These are phyloP conservation scores for Lachancea dasiensis DNA, from an alignment of 805 yeast genomes.

Conservation along the genomic window DNA sequence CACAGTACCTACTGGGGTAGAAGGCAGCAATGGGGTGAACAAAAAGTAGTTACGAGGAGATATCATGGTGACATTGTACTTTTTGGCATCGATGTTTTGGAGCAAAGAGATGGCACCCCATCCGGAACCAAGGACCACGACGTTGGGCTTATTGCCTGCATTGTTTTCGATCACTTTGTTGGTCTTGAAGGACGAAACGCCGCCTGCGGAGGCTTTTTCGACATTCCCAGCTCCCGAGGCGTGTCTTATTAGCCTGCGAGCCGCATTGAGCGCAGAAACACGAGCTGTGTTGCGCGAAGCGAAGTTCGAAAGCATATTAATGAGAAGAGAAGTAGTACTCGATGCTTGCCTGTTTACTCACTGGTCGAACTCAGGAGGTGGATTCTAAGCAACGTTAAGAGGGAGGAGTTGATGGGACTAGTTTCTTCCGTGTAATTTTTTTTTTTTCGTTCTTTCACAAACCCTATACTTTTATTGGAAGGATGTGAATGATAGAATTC, in stretches of 20 bases:
- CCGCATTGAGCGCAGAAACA: slow-evolving; percentile 11
- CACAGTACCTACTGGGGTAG: slow-evolving; percentile 90
- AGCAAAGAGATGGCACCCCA: slow-evolving; percentile 91
- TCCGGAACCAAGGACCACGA: slow-evolving; percentile 78
- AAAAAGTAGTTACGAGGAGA: slow-evolving; percentile 92
- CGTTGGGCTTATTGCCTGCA: slow-evolving; percentile 34
- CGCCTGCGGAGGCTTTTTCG: slow-evolving; percentile 25
- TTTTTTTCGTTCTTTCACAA: too few species aligned
- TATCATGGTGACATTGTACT: slow-evolving; percentile 82
- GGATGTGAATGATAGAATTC: too few species aligned
- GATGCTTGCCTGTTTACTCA: background rate
- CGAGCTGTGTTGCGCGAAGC: slow-evolving; percentile 5
- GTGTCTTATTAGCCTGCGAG: slow-evolving; percentile 16
- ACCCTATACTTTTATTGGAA: too few species aligned
- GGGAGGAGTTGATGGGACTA: too few species aligned
- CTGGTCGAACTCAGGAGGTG: background rate
- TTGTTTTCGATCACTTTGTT: slow-evolving; percentile 33
- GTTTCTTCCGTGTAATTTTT: too few species aligned
- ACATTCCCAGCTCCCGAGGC: slow-evolving; percentile 11
- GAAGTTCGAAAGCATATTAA: slow-evolving; percentile 2
- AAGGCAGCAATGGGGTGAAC: slow-evolving; percentile 89
- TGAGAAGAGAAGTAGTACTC: too few species aligned
- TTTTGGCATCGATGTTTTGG: slow-evolving; percentile 76
- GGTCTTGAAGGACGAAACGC: slow-evolving; percentile 35
- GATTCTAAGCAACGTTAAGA: too few species aligned